phyloP scores from a whole-genome alignment of 202 grass and related monocot genomes.

The Schoenoplectus tabernaemontani region DNA sequence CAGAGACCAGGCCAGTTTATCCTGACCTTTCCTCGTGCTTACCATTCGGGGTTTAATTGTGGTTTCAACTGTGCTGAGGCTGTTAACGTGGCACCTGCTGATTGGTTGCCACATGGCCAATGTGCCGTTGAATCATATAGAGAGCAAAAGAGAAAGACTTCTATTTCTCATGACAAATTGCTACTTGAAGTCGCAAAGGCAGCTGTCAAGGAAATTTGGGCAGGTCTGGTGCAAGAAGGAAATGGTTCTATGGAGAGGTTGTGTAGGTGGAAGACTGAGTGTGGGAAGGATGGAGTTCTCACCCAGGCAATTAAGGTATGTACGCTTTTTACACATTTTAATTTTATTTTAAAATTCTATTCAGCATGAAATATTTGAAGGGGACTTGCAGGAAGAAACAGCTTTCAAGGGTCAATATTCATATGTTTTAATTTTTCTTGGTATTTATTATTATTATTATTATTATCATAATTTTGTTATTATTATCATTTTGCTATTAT shows the following conservation, averaged over 20 bases:
- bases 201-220: constrained; percentile 58
- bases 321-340: constrained; percentile 10
- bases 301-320: constrained; percentile 66
- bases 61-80: constrained; percentile 99
- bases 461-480: too few relatives aligned
- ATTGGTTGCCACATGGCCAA: constrained; percentile 84
- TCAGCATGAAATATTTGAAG: background rate
- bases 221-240: constrained; percentile 15
- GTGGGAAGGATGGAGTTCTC: constrained; percentile 65
- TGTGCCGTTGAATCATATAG: constrained; percentile 80
- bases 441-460: too few relatives aligned
- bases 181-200: constrained; percentile 45
- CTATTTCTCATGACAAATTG: constrained; percentile 88
- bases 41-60: constrained; percentile 92
- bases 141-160: constrained; percentile 77
- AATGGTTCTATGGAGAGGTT: background rate
- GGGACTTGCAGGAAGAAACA: background rate
- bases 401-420: background rate
- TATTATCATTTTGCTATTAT: too few relatives aligned
- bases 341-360: constrained; percentile 7
- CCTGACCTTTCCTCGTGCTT: constrained; percentile 83
- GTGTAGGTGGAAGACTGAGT: constrained; percentile 39
- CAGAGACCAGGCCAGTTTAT: constrained; percentile 81
- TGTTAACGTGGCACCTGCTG: constrained; percentile 83
- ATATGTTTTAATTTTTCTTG: background rate